Base-by-base conservation (phyloP, 2,329 filamentous ascomycete genomes). In the Stagonosporopsis vannaccii region DNA sequence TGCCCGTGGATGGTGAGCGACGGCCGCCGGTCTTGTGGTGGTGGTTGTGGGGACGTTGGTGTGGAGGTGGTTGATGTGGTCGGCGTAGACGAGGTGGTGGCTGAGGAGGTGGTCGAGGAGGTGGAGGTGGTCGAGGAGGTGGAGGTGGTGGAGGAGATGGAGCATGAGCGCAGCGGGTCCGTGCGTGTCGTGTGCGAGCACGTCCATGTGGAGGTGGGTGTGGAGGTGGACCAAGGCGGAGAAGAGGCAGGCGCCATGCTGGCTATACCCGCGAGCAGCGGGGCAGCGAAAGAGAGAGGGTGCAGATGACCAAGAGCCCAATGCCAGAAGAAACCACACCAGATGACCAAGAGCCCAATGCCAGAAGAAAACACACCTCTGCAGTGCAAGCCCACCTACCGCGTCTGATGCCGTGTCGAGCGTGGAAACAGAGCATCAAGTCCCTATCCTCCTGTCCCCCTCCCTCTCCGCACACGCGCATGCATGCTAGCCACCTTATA, bases 1-100 rank as follows among this genome's bases (percentile, higher is more conserved):
- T 60, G 53, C 30, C 49, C 22, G 3, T 58, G 56, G 7, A 64
- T 41, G 0, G 53, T 59, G 17, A 67, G 37, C 0, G 57, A 62
- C 1, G 48, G 56, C 3, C 51, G 48, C 2, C 37, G 44, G 8
- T 23, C 35, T n/a, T n/a, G n/a, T n/a, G n/a, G n/a, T 25, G 17
- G 20, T 20, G 11, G 40, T 6, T 25, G 53, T 22, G 13, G 30
- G 17, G 12, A 11, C 3, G 22, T 25, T 19, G 35, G 37, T n/a
- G 39, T 17, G 5, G n/a, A 15, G 1, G 44, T 22, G 22, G 50
- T 36, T 22, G 56, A 17, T 19, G 23, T 30, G 13, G 57, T 45
- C 9, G 52, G 40, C 23, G 36, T 23, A 1, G 52, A 51, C 6
- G 52, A 57, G 35, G 43, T 19, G 8, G 11, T 4, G 35, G 9